Evolutionary conservation across 129 eudicot species (phyloP).

Genomic region (Ambrosia artemisiifolia): DNA sequence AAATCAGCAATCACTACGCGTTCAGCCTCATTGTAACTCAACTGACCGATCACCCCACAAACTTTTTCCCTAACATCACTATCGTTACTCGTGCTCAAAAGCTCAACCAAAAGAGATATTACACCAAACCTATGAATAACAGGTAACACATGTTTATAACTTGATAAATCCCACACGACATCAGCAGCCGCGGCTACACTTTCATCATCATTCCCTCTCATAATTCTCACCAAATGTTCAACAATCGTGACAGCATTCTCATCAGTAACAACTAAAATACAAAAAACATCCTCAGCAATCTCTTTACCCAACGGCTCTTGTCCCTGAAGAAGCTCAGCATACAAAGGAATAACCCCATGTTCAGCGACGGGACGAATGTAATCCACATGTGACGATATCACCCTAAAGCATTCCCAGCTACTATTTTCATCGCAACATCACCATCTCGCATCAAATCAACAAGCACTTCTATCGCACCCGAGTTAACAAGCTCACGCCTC

Average conservation of each 20-base stretch:
- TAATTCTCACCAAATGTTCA: constrained; percentile 51
- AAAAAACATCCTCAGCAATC: constrained; percentile 71
- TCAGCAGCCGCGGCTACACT: constrained; percentile 62
- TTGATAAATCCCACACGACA: constrained; percentile 54
- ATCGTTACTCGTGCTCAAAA: constrained; percentile 34
- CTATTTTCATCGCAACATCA: constrained; percentile 36
- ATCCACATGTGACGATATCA: constrained; percentile 58
- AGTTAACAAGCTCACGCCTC: constrained; percentile 43
- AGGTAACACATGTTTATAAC: constrained; percentile 44
- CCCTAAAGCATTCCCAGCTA: constrained; percentile 60
- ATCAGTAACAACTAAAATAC: constrained; percentile 49
- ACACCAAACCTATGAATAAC: constrained; percentile 42
- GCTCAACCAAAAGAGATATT: constrained; percentile 47
- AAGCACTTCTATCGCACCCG: constrained; percentile 50
- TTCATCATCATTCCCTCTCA: constrained; percentile 42
- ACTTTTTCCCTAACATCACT: constrained; percentile 45
- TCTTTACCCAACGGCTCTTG: constrained; percentile 48
- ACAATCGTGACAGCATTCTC: constrained; percentile 34
- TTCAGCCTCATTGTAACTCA: constrained; percentile 47
- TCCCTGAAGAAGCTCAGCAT: constrained; percentile 46
- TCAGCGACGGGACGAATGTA: constrained; percentile 51
- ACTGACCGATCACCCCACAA: constrained; percentile 59
- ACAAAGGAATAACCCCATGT: constrained; percentile 63
- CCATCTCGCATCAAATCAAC: constrained; percentile 43
- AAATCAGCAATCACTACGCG: constrained; percentile 39